Evolutionary conservation across 805 yeast genomes (phyloP).

Genomic region (Dipodascopsis uninucleata): DNA sequence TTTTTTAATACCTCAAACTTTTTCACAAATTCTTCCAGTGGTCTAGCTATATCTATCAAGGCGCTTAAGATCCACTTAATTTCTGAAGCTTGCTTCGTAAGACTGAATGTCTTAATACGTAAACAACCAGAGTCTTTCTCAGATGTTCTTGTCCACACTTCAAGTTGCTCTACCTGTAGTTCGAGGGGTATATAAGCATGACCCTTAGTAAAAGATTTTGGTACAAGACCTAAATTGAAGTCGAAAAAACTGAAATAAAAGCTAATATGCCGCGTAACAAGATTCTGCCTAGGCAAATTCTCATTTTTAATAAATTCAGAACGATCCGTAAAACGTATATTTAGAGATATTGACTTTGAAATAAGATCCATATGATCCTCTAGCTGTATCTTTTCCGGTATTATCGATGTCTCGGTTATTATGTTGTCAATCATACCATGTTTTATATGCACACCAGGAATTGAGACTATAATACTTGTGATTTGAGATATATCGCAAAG

Average conservation of each 20-base stretch:
- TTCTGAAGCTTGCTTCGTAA: constrained; percentile 36
- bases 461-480: constrained; percentile 45
- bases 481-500: constrained; percentile 39
- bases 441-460: constrained; percentile 45
- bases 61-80: constrained; percentile 34
- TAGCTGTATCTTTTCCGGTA: constrained; percentile 7
- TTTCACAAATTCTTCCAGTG: constrained; percentile 31
- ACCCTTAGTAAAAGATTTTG: too few species aligned
- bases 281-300: constrained; percentile 10
- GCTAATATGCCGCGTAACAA: constrained; percentile 13
- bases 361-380: constrained; percentile 19
- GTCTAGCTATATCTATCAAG: constrained; percentile 15
- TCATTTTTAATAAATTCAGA: not conserved
- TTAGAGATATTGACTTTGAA: constrained; percentile 5
- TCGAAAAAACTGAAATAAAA: constrained; percentile 13
- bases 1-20: constrained; percentile 19
- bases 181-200: constrained; percentile 32
- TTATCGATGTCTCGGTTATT: constrained; percentile 3
- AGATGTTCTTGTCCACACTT: constrained; percentile 34
- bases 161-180: constrained; percentile 33
- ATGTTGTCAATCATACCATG: constrained; percentile 36
- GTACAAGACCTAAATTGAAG: constrained; percentile 13
- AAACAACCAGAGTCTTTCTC: constrained; percentile 27
- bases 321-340: constrained; percentile 11
- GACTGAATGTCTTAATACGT: constrained; percentile 35